Evolutionary conservation across 129 eudicot genomes (phyloP), one percentile per base, ranked within the genome.

Genomic region (Saposhnikovia divaricata): DNA sequence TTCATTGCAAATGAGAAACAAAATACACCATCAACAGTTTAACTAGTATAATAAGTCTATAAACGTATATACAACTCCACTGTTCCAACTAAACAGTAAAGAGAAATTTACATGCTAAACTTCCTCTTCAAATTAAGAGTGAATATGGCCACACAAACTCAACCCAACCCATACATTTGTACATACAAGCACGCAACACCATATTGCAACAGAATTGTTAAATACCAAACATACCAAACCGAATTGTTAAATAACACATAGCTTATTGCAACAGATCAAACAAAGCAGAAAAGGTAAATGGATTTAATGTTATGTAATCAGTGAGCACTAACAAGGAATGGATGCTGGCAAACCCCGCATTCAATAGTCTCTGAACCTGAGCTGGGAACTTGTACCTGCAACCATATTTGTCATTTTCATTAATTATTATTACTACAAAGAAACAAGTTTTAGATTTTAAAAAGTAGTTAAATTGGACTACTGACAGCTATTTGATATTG

Each of bases 341-440:
- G 98, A 80, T 93, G 97, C 83, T 93, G 98, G 84, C 98, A 93
- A 83, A 93, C 98, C 53, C 97, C 97, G 79, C 98, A 93, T 82
- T 93, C 98, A 75, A 93, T 93, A 53, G 98, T 93, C 89, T 93
- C 98, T 4, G 98, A 93, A 83, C 98, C 98, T 7, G 97, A 91
- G 82, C 89, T 86, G 25, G 98, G 98, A 84, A 93, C 95, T 84
- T 93, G 97, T 79, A 93, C 98, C 98, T 93, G 87, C 78, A 82
- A 21, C 76, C 72, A 66, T 28, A 34, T 1, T 68, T 68, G 73
- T 23, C 73, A 61, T 25, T 23, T 21, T 23, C 12, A 61, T n/a
- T 61, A 61, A n/a, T 8, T n/a, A n/a, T 21, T 55, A n/a, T n/a
- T 21, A 23, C 4, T 23, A 21, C 31, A 57, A 55, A 23, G 28